Base-by-base conservation (phyloP, 495 filamentous ascomycete genomes). In the Cercophora newfieldiana region DNA sequence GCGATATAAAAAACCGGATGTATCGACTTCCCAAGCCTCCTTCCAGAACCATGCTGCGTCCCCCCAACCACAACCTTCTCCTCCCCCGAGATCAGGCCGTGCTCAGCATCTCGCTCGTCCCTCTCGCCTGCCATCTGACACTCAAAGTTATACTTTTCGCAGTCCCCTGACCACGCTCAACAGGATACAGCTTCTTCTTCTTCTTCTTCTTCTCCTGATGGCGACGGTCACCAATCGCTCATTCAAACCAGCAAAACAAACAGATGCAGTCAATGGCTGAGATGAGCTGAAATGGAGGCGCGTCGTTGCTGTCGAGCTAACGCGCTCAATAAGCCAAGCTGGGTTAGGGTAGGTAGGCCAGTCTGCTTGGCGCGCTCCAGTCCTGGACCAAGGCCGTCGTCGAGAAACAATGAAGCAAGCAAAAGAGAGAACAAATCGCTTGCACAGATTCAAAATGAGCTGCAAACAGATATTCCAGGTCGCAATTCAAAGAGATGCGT, bases 1-100 rank as follows among this genome's bases (percentile, higher is more conserved):
- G 79, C 82, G 64, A 95, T 91, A 74, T 94, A 96, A 74, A 93
- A 79, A 16, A 87, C 85, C 59, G 92, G 89, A 76, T 91, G 92
- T 33, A 95, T 78, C 26, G 62, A 66, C 21, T 16, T 30, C 58
- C 21, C 24, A 44, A 47, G 22, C 44, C 24, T 19, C 26, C n/a
- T n/a, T n/a, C 54, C 7, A 5, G 58, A 26, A 2, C 21, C 14
- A 4, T 37, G 29, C 14, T 7, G 7, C 19, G 19, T 18, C 3
- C 8, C 33, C 5, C 31, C 48, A 49, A 2, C n/a, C 54, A 53
- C 54, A 3, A 56, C 54, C 61, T 68, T 61, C 61, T 68, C 66
- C 29, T 50, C 59, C 6, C 19, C 44, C 16, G 37, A 25, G 19
- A 60, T 37, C 44, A 61, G 47, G 6, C 59, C 59, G 24, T 51